Evolutionary conservation across 768 basidiomycete species (phyloP), one percentile per base, ranked within the genome.

Genomic region (Xerocomellus dryophilus): DNA sequence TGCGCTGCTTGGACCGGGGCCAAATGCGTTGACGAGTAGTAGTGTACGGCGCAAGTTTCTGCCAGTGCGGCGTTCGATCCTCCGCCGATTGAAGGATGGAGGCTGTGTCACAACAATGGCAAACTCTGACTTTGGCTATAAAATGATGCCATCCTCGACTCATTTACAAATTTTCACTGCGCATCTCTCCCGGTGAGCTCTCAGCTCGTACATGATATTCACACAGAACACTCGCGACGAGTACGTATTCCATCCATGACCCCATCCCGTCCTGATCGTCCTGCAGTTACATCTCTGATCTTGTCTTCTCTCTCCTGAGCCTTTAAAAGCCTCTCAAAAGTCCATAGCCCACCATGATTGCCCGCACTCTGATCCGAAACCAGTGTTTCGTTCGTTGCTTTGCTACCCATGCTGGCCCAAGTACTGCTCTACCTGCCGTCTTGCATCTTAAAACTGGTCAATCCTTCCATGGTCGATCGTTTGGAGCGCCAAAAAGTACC

Each of bases 361-460:
- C 73, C 61, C 85, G 82, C 57, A 76, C 76, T 61, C 64, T 85
- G 40, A 66, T 79, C 61, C 76, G 76, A 65, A 61, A 79, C 46
- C 73, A 78, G 68, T 73, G 76, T 51, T 64, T 85, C 41, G 72
- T 77, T 56, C 80, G 88, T 57, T 77, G 82, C 39, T 74, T 91
- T 54, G 86, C 89, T 36, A 88, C 88, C 21, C 84, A 87, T 66
- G 76, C 82, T 42, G 75, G 76, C 31, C 70, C 79, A 18, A 61
- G 72, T 29, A 56, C 73, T 38, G 67, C 76, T 17, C 56, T 82
- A 15, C 95, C 96, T 12, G 97, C 95, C 7, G 78, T 84, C 2
- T 79, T 99, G 25, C 95, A 98, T 74, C 80, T 99, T 46, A 94
- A 95, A 74, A 86, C 90, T 15, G 97, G 97, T 45, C 88, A 99